These are phyloP conservation scores for Penicillium olsonii DNA, from an alignment of 2,329 filamentous ascomycete species.

Conservation along the genomic window DNA sequence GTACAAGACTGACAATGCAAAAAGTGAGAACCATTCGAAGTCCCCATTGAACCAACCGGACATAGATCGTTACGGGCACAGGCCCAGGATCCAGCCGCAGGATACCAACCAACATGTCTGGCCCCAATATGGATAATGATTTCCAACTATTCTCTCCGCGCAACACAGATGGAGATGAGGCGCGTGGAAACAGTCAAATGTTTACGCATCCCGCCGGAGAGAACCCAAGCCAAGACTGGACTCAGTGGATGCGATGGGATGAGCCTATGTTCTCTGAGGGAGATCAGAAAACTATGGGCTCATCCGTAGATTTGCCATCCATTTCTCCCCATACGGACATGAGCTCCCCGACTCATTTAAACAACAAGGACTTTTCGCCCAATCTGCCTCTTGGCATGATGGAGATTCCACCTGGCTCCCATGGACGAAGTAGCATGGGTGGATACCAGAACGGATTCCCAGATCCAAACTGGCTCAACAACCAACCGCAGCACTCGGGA, in stretches of 20 bases:
- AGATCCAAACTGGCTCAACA: slow-evolving; percentile 5
- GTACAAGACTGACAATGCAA: not conserved
- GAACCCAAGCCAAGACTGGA: slow-evolving; percentile 43
- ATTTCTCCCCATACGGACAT: slow-evolving; percentile 29
- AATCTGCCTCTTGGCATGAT: slow-evolving; percentile 34
- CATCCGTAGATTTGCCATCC: slow-evolving; percentile 26
- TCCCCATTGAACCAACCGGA: not conserved
- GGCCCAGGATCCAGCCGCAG: slow-evolving; percentile 12
- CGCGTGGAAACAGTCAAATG: slow-evolving; percentile 11
- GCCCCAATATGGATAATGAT: slow-evolving; percentile 32
- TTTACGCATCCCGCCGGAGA: slow-evolving; percentile 26
- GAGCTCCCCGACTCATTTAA: slow-evolving; percentile 23
- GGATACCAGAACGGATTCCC: not conserved
- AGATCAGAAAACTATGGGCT: slow-evolving; percentile 28
- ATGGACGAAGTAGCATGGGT: slow-evolving; percentile 3
- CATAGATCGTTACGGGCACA: not conserved
- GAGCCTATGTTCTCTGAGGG: slow-evolving; percentile 35
- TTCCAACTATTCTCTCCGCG: slow-evolving; percentile 37
- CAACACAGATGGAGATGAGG: slow-evolving; percentile 20
- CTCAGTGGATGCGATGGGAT: slow-evolving; percentile 50
- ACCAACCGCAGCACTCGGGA: slow-evolving; percentile 14
- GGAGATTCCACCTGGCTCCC: slow-evolving; percentile 27
- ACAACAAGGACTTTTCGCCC: slow-evolving; percentile 32
- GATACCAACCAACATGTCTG: slow-evolving; percentile 24
- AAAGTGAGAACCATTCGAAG: slow-evolving; percentile 9